Evolutionary conservation across 805 yeast species (phyloP).

Genomic region (Hyphopichia homilentoma): DNA sequence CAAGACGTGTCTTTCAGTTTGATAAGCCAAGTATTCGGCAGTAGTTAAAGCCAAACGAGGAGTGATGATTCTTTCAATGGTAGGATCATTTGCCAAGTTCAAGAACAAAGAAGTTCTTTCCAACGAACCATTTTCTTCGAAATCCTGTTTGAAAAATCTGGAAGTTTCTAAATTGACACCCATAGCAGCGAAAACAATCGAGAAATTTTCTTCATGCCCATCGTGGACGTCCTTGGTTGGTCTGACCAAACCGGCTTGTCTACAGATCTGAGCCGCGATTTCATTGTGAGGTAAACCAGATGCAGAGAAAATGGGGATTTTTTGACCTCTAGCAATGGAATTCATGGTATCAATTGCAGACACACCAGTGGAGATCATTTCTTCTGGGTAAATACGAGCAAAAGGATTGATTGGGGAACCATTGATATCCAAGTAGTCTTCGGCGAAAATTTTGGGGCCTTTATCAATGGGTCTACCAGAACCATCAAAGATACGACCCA

Average conservation of each 20-base stretch:
- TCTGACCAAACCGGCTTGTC: constrained; percentile 98
- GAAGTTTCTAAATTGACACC: constrained; percentile 99
- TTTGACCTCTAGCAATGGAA: constrained; percentile 99
- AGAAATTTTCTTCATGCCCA: constrained; percentile 99
- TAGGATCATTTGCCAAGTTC: constrained; percentile 98
- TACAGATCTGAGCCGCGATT: constrained; percentile 99
- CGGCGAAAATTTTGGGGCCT: constrained; percentile 98
- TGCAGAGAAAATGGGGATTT: constrained; percentile 98
- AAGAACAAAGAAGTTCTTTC: constrained; percentile 97
- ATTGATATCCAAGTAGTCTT: constrained; percentile 95
- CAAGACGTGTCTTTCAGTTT: constrained; percentile 98
- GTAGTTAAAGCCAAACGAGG: constrained; percentile 99
- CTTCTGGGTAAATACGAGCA: constrained; percentile 99
- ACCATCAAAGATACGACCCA: constrained; percentile 98
- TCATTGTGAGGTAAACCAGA: constrained; percentile 99
- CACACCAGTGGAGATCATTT: constrained; percentile 98
- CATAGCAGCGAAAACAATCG: constrained; percentile 99
- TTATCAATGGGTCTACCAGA: constrained; percentile 98
- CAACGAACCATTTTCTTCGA: constrained; percentile 97
- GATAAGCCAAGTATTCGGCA: constrained; percentile 97
- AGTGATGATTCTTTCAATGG: constrained; percentile 98
- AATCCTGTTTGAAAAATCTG: constrained; percentile 97
- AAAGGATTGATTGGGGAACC: constrained; percentile 98
- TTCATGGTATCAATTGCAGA: constrained; percentile 99
- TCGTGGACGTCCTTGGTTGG: constrained; percentile 99